Conservation (phyloP, 805 yeast genomes). For the Wickerhamiella allomyrinae region DNA sequence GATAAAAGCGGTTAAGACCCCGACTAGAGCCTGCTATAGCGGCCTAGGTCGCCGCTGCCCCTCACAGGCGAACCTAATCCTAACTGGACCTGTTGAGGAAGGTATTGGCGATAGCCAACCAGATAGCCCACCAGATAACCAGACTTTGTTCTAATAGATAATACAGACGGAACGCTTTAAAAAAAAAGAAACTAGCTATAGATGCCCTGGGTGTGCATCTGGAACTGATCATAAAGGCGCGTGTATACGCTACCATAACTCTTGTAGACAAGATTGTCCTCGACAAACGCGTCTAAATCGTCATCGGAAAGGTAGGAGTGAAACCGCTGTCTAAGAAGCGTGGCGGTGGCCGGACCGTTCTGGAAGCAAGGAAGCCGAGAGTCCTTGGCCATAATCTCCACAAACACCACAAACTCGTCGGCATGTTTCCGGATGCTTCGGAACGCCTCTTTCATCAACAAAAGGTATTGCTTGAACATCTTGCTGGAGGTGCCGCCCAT, state of each 20-base stretch:
- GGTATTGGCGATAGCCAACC: no score
- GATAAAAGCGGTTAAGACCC: no score
- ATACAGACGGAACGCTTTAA: no score
- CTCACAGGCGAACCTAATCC: no score
- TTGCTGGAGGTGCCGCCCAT: slow-evolving; percentile 65
- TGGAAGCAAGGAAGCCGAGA: slow-evolving; percentile 83
- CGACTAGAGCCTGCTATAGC: no score
- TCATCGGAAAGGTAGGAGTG: slow-evolving; percentile 60
- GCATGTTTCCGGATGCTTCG: slow-evolving; percentile 56
- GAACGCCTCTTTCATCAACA: slow-evolving; percentile 59
- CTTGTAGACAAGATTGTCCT: slow-evolving; percentile 56
- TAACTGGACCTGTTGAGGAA: no score
- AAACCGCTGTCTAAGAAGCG: slow-evolving; percentile 64
- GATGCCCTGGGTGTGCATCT: slow-evolving; percentile 87
- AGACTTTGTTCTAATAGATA: no score
- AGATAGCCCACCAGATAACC: no score
- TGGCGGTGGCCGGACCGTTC: slow-evolving; percentile 72
- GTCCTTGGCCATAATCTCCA: slow-evolving; percentile 88
- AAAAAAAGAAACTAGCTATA: slow-evolving; percentile 36
- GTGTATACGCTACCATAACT: slow-evolving; percentile 83
- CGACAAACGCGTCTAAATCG: slow-evolving; percentile 69
- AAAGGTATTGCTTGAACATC: slow-evolving; percentile 44
- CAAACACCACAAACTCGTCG: slow-evolving; percentile 64
- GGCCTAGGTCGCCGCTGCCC: no score
- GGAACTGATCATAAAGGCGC: slow-evolving; percentile 87